Percentiles rank a stretch among this genome's conserved stretches.
phyloP scores from a whole-genome alignment of 352 stramenopile genomes.

The Elongisporangium anandrum region DNA sequence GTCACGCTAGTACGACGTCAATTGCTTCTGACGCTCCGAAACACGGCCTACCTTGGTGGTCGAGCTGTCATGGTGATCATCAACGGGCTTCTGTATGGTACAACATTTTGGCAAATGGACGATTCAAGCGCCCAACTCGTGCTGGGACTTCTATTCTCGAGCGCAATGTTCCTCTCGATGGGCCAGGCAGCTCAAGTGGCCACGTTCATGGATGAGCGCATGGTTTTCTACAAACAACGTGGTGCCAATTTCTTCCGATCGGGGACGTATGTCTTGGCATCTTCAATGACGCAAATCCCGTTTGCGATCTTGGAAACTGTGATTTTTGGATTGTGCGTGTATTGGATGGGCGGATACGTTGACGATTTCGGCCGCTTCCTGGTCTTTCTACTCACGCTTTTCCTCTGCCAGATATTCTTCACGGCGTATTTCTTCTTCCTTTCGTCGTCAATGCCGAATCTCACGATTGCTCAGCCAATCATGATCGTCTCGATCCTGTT shows the following conservation, averaged over 20 bases:
- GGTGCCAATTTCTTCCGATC: constrained; percentile 88
- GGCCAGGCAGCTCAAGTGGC: constrained; percentile 75
- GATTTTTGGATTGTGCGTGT: constrained; percentile 81
- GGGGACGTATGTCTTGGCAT: constrained; percentile 75
- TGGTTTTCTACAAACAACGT: constrained; percentile 87
- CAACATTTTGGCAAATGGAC: constrained; percentile 65
- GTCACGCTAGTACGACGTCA: constrained; percentile 41
- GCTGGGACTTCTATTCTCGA: constrained; percentile 85
- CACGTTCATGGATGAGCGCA: constrained; percentile 65
- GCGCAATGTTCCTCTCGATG: constrained; percentile 82
- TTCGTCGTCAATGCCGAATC: constrained; percentile 33
- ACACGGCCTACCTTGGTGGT: constrained; percentile 42
- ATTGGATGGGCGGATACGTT: constrained; percentile 86
- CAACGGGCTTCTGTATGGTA: constrained; percentile 62
- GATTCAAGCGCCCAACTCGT: constrained; percentile 47
- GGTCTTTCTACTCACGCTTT: constrained; percentile 56
- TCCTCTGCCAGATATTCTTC: constrained; percentile 69
- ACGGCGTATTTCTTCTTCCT: constrained; percentile 70
- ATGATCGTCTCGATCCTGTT: constrained; percentile 59
- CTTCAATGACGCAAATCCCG: constrained; percentile 38
- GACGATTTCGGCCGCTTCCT: constrained; percentile 30
- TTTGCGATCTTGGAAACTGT: constrained; percentile 65
- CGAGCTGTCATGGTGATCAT: constrained; percentile 51
- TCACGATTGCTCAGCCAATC: constrained; percentile 54
- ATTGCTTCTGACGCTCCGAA: constrained; percentile 55